Evolutionary conservation across 148 eudicot genomes (phyloP).

Genomic region (Tetragonia tetragonoides): DNA sequence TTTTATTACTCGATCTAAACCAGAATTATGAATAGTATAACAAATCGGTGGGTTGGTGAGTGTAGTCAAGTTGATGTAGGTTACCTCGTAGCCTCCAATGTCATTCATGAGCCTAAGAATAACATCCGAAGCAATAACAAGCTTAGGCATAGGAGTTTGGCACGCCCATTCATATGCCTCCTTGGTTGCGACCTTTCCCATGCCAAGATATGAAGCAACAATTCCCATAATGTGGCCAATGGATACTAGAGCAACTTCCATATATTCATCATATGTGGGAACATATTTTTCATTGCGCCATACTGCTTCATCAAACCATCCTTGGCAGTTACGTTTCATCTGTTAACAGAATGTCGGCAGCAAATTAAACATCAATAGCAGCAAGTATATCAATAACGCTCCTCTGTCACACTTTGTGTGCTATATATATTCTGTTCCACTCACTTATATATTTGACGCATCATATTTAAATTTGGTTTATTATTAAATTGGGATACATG

Average conservation of each 20-base stretch:
- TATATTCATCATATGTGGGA: slow-evolving; percentile 1
- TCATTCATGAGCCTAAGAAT: slow-evolving; percentile 20
- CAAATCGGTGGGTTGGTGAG: too few species aligned
- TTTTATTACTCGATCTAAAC: too few species aligned
- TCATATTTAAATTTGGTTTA: too few species aligned
- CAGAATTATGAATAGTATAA: too few species aligned
- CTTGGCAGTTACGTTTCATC: slow-evolving; percentile 16
- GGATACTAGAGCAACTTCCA: background rate
- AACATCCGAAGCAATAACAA: background rate
- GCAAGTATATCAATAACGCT: too few species aligned
- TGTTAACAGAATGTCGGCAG: too few species aligned
- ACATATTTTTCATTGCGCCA: background rate
- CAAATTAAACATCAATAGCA: too few species aligned
- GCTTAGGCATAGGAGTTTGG: background rate
- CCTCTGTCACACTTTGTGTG: too few species aligned
- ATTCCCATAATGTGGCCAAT: background rate
- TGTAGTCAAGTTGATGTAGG: background rate
- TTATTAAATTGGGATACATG: too few species aligned
- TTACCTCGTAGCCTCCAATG: slow-evolving; percentile 19
- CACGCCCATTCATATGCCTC: slow-evolving; percentile 7
- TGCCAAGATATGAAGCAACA: slow-evolving; percentile 8
- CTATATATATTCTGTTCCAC: too few species aligned
- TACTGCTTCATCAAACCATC: background rate
- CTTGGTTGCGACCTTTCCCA: slow-evolving; percentile 8
- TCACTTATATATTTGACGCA: too few species aligned